Conservation (phyloP, 2,329 filamentous ascomycete genomes). For the Hypoxylon sp. region DNA sequence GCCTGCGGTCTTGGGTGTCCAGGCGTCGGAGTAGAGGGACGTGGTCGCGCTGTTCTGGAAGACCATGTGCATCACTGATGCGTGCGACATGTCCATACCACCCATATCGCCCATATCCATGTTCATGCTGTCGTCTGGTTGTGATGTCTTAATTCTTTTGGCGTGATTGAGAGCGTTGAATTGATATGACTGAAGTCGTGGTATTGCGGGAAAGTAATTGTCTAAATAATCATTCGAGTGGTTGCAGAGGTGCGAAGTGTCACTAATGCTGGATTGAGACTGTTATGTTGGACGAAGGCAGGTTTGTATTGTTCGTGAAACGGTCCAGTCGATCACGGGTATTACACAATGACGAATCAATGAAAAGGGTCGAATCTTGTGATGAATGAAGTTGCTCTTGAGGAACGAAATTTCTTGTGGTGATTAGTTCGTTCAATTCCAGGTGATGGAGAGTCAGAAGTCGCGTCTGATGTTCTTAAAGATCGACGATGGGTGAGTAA, state of each 20-base stretch:
- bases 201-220: not conserved
- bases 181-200: not conserved
- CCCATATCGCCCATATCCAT: slow-evolving; percentile 42
- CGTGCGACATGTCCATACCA: slow-evolving; percentile 45
- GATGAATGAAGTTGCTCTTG: slow-evolving; percentile 8
- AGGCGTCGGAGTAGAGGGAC: slow-evolving; percentile 72
- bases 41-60: slow-evolving; percentile 71
- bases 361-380: slow-evolving; percentile 1
- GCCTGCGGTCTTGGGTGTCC: slow-evolving; percentile 79
- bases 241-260: slow-evolving; percentile 4
- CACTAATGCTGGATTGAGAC: not conserved
- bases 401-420: slow-evolving; percentile 3
- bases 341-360: slow-evolving; percentile 3
- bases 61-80: slow-evolving; percentile 58
- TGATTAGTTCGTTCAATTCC: slow-evolving; percentile 1
- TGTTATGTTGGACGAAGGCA: slow-evolving; percentile 16
- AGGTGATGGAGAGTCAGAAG: slow-evolving; percentile 19
- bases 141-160: slow-evolving; percentile 2
- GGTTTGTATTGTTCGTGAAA: slow-evolving; percentile 24
- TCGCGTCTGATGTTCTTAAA: slow-evolving; percentile 14
- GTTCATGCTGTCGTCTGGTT: slow-evolving; percentile 30
- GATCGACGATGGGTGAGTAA: slow-evolving; percentile 12
- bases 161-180: not conserved
- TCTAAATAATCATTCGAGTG: not conserved
- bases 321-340: slow-evolving; percentile 6